phyloP scores from a whole-genome alignment of 768 basidiomycete genomes.

The Tephrocybe rancida region DNA sequence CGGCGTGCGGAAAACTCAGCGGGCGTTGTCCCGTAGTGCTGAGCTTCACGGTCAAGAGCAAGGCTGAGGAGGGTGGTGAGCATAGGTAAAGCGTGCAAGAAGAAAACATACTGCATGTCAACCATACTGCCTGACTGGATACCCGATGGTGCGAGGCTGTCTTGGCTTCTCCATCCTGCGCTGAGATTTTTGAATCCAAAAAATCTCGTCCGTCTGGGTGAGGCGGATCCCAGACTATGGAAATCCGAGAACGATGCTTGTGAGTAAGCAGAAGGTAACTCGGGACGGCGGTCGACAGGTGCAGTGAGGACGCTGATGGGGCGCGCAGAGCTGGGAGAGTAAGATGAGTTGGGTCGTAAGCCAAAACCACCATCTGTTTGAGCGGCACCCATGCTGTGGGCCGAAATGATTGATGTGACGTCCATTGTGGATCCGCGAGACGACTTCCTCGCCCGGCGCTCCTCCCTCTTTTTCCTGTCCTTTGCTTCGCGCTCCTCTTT shows the following conservation, averaged over 20 bases:
- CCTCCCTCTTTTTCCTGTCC: conserved; percentile 70
- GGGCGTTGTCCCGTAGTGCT: conserved; percentile 24
- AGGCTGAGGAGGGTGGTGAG: conserved; percentile 45
- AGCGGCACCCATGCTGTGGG: conserved; percentile 52
- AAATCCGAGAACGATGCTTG: conserved; percentile 83
- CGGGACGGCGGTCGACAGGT: conserved; percentile 55
- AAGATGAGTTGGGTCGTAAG: conserved; percentile 59
- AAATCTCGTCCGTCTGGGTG: conserved; percentile 74
- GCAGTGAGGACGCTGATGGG: conserved; percentile 65
- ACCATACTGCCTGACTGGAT: conserved; percentile 82
- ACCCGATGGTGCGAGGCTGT: conserved; percentile 80
- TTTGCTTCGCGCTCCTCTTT: conserved; percentile 77
- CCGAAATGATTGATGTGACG: conserved; percentile 73
- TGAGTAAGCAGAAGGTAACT: conserved; percentile 69
- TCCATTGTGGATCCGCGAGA: conserved; percentile 74
- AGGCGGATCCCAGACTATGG: conserved; percentile 69
- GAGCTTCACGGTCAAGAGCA: conserved; percentile 72
- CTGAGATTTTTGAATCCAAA: conserved; percentile 76
- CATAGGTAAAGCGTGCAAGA: conserved; percentile 7
- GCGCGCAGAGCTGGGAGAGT: conserved; percentile 56
- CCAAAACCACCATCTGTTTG: conserved; percentile 61
- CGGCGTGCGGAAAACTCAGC: conserved; percentile 44
- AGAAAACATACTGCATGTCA: conserved; percentile 81
- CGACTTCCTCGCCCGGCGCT: conserved; percentile 71
- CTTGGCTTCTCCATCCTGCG: conserved; percentile 75